Evolutionary conservation across 2,329 filamentous ascomycete species (phyloP).

Genomic region (Microsporum ferrugineum): DNA sequence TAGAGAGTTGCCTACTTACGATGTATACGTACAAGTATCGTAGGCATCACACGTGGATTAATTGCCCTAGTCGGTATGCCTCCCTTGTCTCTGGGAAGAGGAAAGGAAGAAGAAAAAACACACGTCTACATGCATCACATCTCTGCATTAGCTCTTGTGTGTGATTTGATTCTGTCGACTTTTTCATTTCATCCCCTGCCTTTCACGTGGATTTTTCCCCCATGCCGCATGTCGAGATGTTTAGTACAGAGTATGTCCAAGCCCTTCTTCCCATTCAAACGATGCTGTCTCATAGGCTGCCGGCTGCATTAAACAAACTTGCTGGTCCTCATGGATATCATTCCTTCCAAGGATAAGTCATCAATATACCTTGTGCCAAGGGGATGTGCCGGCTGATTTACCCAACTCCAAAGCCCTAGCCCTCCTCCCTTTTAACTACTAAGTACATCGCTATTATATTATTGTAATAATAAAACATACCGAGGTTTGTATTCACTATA

Average conservation of each 20-base stretch:
- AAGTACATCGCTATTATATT: no score
- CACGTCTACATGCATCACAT: background rate
- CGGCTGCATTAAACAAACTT: background rate
- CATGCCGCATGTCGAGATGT: background rate
- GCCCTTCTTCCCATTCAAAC: background rate
- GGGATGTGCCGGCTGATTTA: background rate
- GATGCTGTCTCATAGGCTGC: background rate
- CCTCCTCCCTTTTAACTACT: background rate
- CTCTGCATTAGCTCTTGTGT: constrained; percentile 1
- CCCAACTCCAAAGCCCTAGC: background rate
- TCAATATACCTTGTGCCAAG: background rate
- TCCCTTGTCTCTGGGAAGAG: background rate
- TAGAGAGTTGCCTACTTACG: background rate
- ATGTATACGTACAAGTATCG: background rate
- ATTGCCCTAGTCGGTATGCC: background rate
- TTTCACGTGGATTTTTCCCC: background rate
- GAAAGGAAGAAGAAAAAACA: background rate
- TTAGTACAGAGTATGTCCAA: background rate
- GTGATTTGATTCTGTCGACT: background rate
- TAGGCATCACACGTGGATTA: background rate
- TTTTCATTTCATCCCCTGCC: background rate
- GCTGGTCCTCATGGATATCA: background rate
- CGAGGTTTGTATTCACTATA: background rate
- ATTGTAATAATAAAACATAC: no score
- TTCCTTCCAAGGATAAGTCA: background rate